These are phyloP conservation scores for Ogataea polymorpha DNA, from an alignment of 805 yeast species.

Conservation along the genomic window DNA sequence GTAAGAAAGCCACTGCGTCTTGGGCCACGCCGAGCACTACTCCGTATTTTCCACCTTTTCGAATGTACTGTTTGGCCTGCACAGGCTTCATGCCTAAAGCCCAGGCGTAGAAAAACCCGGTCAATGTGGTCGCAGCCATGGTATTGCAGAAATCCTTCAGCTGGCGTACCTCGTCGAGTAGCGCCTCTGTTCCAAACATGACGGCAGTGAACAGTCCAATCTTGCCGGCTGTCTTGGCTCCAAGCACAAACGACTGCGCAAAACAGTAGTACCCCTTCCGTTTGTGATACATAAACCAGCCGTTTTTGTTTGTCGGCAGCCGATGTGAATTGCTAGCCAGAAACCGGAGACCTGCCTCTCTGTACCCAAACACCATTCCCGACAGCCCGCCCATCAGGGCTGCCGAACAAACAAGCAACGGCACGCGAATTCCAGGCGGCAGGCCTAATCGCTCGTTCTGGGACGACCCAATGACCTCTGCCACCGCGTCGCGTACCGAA, in stretches of 20 bases:
- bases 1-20: constrained; percentile 53
- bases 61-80: constrained; percentile 42
- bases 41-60: constrained; percentile 59
- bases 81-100: constrained; percentile 39
- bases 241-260: constrained; percentile 49
- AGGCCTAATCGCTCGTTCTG: constrained; percentile 45
- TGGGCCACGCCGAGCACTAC: constrained; percentile 60
- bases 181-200: constrained; percentile 61
- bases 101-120: constrained; percentile 52
- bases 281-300: constrained; percentile 88
- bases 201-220: constrained; percentile 43
- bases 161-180: constrained; percentile 51
- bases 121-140: constrained; percentile 48
- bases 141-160: constrained; percentile 59
- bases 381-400: constrained; percentile 44
- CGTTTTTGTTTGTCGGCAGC: constrained; percentile 71
- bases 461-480: constrained; percentile 5
- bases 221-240: constrained; percentile 41
- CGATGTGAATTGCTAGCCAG: constrained; percentile 82
- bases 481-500: neutral
- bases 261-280: constrained; percentile 75
- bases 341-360: constrained; percentile 52
- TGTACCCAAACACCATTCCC: constrained; percentile 63
- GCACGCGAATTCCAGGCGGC: constrained; percentile 44
- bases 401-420: constrained; percentile 38